Conservation (phyloP, 257 asterid species). For the Lithospermum erythrorhizon region DNA sequence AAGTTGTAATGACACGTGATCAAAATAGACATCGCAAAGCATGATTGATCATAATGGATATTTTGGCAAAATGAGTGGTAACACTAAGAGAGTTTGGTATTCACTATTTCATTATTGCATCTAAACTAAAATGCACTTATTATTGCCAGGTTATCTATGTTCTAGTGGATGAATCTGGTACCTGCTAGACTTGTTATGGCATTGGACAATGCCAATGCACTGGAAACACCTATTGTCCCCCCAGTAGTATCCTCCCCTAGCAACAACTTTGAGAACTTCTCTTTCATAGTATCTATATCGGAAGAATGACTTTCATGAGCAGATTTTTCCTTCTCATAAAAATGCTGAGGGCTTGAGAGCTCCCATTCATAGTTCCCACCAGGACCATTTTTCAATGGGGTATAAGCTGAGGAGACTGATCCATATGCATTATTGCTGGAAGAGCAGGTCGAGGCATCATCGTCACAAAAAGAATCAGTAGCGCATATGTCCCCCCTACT, state of each 20-base stretch:
- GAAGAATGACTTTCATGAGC: slow-evolving; percentile 15
- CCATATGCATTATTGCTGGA: slow-evolving; percentile 60
- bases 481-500: slow-evolving; percentile 62
- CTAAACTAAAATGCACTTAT: too few species aligned
- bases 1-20: too few species aligned
- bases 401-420: slow-evolving; percentile 64
- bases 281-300: slow-evolving; percentile 61
- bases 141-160: too few species aligned
- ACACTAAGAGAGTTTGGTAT: too few species aligned
- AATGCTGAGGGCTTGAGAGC: slow-evolving; percentile 35
- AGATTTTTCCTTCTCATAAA: slow-evolving; percentile 23
- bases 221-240: slow-evolving; percentile 52
- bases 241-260: slow-evolving; percentile 85
- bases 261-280: slow-evolving; percentile 62
- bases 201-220: slow-evolving; percentile 71
- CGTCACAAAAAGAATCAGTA: slow-evolving; percentile 65
- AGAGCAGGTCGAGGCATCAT: slow-evolving; percentile 70
- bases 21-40: too few species aligned
- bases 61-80: too few species aligned
- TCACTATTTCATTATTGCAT: too few species aligned
- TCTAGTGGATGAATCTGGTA: neutral
- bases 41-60: too few species aligned
- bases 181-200: slow-evolving; percentile 73
- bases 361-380: slow-evolving; percentile 40
- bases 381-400: slow-evolving; percentile 48